A percentile compares a stretch with the other conserved stretches of the same genome.
These are phyloP conservation scores for Chlorella sp. DNA, from an alignment of 139 green algal species.

Conservation along the genomic window DNA sequence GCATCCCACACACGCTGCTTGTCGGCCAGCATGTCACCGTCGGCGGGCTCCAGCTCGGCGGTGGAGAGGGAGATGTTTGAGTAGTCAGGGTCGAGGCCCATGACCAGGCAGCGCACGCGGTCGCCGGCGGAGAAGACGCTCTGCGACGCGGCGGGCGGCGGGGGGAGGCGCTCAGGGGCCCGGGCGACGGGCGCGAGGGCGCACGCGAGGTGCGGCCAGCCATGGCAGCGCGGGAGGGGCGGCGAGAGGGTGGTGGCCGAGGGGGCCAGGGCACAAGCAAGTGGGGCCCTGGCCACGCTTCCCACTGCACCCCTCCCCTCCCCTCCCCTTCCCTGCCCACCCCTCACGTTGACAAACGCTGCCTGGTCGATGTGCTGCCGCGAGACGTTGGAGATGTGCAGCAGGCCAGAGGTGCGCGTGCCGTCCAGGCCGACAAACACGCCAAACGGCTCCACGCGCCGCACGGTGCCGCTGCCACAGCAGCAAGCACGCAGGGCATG, in stretches of 20 bases:
- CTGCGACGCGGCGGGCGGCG: slow-evolving; percentile 24
- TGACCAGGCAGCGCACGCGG: slow-evolving; percentile 49
- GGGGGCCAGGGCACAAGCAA: too few species aligned
- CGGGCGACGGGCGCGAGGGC: too few species aligned
- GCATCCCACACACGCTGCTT: slow-evolving; percentile 41
- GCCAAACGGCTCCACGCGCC: slow-evolving; percentile 55
- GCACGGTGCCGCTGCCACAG: slow-evolving; percentile 46
- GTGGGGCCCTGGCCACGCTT: too few species aligned
- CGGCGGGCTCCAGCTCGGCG: slow-evolving; percentile 56
- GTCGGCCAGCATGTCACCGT: slow-evolving; percentile 61
- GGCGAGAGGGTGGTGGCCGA: too few species aligned
- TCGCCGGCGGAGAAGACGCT: slow-evolving; percentile 59
- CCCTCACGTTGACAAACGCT: background rate
- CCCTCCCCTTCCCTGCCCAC: too few species aligned
- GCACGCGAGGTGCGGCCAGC: too few species aligned
- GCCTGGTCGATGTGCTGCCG: slow-evolving; percentile 31
- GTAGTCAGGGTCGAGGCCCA: slow-evolving; percentile 58
- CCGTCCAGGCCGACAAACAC: slow-evolving; percentile 57
- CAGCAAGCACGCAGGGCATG: background rate
- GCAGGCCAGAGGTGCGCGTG: slow-evolving; percentile 49
- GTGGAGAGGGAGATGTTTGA: slow-evolving; percentile 57
- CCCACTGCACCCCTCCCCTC: too few species aligned
- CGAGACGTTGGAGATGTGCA: slow-evolving; percentile 70
- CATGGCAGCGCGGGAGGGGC: too few species aligned
- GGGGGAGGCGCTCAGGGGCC: too few species aligned